These are phyloP conservation scores for Abrus precatorius DNA, from an alignment of 306 rosid genomes.

Conservation along the genomic window DNA sequence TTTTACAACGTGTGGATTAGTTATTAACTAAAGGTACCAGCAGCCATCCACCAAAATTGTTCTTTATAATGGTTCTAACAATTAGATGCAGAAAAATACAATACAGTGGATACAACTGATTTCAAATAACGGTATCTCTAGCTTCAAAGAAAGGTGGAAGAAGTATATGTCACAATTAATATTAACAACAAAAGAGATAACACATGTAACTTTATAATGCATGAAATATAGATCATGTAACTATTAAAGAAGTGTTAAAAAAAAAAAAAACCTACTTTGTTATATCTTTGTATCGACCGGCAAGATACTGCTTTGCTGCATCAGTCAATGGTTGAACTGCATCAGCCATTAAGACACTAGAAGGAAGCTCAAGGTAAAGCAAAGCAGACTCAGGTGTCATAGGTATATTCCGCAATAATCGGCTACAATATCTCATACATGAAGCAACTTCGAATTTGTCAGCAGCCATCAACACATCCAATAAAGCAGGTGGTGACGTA, in stretches of 20 bases:
- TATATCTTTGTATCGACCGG: conserved; percentile 81
- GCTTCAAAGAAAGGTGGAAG: conserved; percentile 1
- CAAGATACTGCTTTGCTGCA: conserved; percentile 94
- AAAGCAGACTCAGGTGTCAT: conserved; percentile 97
- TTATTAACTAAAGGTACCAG: conserved; percentile 10
- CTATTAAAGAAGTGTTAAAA: neutral
- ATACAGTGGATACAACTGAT: neutral
- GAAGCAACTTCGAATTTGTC: conserved; percentile 98
- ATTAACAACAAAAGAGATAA: neutral
- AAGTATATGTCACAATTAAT: neutral
- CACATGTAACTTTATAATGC: neutral
- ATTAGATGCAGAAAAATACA: neutral
- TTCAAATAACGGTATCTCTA: conserved; percentile 3
- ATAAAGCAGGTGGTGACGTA: conserved; percentile 74
- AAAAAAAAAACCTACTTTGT: conserved; percentile 65
- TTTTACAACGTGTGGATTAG: neutral
- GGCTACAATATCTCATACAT: conserved; percentile 90
- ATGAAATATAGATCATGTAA: neutral
- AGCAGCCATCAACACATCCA: conserved; percentile 96
- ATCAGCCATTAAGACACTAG: conserved; percentile 88
- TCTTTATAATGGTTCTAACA: neutral
- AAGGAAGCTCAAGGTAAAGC: conserved; percentile 96
- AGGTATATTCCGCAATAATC: conserved; percentile 69
- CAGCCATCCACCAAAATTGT: neutral
- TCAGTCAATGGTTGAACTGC: conserved; percentile 92